Percentiles rank a stretch among this genome's conserved stretches.
Conservation (phyloP, 2,329 filamentous ascomycete genomes). For the Fragosphaeria purpurea region DNA sequence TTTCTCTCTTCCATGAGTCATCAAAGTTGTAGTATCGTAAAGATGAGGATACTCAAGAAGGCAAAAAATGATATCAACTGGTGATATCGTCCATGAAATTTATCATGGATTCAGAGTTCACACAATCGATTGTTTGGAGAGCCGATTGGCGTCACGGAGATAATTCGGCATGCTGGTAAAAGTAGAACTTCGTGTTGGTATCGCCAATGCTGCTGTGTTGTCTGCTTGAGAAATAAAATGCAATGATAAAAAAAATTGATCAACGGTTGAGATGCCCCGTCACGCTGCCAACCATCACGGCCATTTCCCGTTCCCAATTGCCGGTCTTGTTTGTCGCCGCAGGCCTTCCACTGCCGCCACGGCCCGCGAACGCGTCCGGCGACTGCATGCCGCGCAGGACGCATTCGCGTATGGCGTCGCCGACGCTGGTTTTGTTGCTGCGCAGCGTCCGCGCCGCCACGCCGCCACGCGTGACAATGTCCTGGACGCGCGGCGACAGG, state of each 20-base stretch:
- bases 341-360: not conserved
- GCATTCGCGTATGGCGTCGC: constrained; percentile 70
- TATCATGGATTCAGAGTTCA: no score
- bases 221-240: not conserved
- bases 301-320: constrained; percentile 81
- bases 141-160: not conserved
- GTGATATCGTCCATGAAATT: no score
- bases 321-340: constrained; percentile 16
- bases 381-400: constrained; percentile 67
- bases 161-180: constrained; percentile 2
- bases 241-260: not conserved
- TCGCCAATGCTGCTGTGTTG: not conserved
- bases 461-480: constrained; percentile 74
- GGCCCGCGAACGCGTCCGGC: constrained; percentile 41
- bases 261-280: constrained; percentile 45
- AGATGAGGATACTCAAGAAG: no score
- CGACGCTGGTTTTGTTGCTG: constrained; percentile 63
- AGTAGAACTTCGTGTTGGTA: not conserved
- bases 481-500: constrained; percentile 67
- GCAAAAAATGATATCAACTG: no score
- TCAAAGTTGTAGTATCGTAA: no score
- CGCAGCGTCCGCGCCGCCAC: constrained; percentile 72
- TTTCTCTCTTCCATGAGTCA: no score
- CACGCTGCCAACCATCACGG: constrained; percentile 87
- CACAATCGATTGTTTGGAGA: no score